Base-by-base conservation (phyloP, 2,329 filamentous ascomycete species). In the Xenoacremonium recifei region DNA sequence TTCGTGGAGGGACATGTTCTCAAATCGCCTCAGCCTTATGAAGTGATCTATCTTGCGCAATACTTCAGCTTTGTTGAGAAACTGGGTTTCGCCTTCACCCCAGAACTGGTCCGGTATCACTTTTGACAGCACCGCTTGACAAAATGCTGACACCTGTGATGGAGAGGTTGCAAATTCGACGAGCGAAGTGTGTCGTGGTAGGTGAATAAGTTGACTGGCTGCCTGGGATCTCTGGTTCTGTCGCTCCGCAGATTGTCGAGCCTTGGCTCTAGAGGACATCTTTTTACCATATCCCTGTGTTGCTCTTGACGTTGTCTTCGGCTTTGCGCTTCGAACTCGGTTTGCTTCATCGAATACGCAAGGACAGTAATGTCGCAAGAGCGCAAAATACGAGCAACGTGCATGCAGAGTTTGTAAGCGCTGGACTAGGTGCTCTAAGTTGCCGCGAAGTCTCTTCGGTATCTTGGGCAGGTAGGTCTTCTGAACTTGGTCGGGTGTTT, bases 281-380 rank as follows among this genome's bases (percentile, higher is more conserved):
- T n/a, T n/a, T n/a, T n/a, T n/a, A n/a, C n/a, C 21, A 7, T 39
- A 48, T 3, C 23, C 25, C 35, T 47, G 45, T 3, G 25, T 36
- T 11, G 44, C 29, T n/a, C n/a, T n/a, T n/a, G n/a, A n/a, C n/a
- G n/a, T n/a, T n/a, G 39, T 49, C 32, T 43, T 47, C 3, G 13
- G 15, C 21, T 23, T 40, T n/a, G 29, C 6, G 12, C 39, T 54
- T 17, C 33, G 38, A 29, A 10, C 37, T n/a, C 34, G 35, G 17
- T 27, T 29, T 18, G 37, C 21, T 19, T 20, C 42, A 34, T 68
- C 64, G 20, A 66, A 44, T 3, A 48, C 29, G 5, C 62, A 53
- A 62, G 89, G 84, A 61, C 93, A 99, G 62, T 97, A 89, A 64
- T 96, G 76, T 13, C 81, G 75, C 19, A 99, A 67, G 35, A 97